A percentile compares a stretch with the other conserved stretches of the same genome.
phyloP scores from a whole-genome alignment of 2,329 filamentous ascomycete species.

The Aspergillus viridinutans region DNA sequence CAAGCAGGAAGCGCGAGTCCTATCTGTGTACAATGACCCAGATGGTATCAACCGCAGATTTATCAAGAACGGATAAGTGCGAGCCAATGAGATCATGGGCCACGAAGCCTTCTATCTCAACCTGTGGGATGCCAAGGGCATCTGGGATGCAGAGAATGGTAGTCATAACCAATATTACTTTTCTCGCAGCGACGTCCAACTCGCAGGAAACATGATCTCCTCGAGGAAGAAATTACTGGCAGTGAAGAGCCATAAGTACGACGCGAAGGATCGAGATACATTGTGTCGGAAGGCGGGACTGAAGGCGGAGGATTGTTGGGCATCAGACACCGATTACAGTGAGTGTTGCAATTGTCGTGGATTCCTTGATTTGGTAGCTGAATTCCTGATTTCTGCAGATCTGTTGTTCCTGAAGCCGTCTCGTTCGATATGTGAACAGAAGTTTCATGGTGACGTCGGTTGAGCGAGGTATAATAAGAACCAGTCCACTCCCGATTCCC shows the following conservation, averaged over 20 bases:
- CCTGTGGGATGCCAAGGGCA: constrained; percentile 72
- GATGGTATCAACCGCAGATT: constrained; percentile 8
- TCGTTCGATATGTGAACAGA: not conserved
- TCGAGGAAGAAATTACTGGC: not conserved
- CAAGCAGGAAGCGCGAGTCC: constrained; percentile 67
- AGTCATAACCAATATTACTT: constrained; percentile 12
- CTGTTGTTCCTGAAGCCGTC: not conserved
- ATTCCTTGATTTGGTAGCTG: not conserved
- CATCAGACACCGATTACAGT: not conserved
- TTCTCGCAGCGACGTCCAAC: not conserved
- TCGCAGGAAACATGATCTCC: not conserved
- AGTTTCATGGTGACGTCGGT: not conserved
- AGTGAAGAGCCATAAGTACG: constrained; percentile 9
- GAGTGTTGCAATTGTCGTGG: not conserved
- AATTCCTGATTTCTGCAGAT: not conserved
- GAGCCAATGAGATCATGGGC: constrained; percentile 68
- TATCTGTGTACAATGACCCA: constrained; percentile 58
- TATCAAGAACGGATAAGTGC: constrained; percentile 6
- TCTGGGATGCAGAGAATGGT: constrained; percentile 6
- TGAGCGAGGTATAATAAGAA: too few relatives aligned
- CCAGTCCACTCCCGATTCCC: too few relatives aligned
- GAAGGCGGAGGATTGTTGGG: not conserved
- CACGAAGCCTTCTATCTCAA: constrained; percentile 60
- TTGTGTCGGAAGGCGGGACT: constrained; percentile 2
- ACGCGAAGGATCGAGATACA: constrained; percentile 1